Conservation (phyloP, 805 yeast species). For the Blastobotrys attinorum region DNA sequence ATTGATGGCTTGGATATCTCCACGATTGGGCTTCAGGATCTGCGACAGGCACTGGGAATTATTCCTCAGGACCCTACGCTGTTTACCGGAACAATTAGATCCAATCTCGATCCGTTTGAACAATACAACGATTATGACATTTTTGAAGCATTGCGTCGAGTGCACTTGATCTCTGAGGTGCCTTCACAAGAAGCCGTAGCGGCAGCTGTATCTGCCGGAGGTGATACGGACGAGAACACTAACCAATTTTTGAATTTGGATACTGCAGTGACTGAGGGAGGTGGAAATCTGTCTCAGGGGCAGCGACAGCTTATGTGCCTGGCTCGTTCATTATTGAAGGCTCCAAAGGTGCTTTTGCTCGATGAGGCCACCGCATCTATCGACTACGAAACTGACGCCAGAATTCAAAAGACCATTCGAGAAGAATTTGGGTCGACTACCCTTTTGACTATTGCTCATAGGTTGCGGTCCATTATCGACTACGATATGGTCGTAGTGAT, state of each 20-base stretch:
- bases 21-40: constrained; percentile 51
- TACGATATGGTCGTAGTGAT: constrained; percentile 74
- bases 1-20: constrained; percentile 64
- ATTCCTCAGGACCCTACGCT: constrained; percentile 81
- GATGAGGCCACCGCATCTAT: constrained; percentile 75
- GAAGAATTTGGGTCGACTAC: constrained; percentile 67
- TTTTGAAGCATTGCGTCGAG: constrained; percentile 34
- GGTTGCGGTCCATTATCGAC: constrained; percentile 64
- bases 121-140: constrained; percentile 43
- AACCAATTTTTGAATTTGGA: constrained; percentile 58
- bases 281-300: constrained; percentile 78
- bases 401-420: constrained; percentile 67
- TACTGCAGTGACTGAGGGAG: constrained; percentile 60
- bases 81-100: constrained; percentile 62
- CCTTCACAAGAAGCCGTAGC: constrained; percentile 19
- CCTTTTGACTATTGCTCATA: constrained; percentile 79
- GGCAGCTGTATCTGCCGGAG: constrained; percentile 27
- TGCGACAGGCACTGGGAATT: constrained; percentile 58
- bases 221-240: constrained; percentile 48
- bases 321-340: constrained; percentile 69
- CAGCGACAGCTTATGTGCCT: constrained; percentile 81
- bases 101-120: constrained; percentile 65
- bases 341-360: constrained; percentile 63
- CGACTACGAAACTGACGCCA: constrained; percentile 79
- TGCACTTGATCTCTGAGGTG: constrained; percentile 43